phyloP scores from a whole-genome alignment of 1,284 basidiomycete species.

The Clitocybe nebularis region DNA sequence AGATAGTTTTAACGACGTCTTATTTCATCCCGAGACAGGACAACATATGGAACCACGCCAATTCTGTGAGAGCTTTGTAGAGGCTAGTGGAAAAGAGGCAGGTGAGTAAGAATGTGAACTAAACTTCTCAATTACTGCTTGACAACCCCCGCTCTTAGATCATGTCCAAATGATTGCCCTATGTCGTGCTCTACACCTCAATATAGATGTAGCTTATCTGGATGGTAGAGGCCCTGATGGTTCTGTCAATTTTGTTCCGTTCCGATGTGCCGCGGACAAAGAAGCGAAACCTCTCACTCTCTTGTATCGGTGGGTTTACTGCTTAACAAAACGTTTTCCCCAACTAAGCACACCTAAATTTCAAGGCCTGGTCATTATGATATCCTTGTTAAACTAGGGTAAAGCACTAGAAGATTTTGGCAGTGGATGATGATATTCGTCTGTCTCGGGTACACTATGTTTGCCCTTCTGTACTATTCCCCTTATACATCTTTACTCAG shows the following conservation, averaged over 20 bases:
- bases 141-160: constrained; percentile 38
- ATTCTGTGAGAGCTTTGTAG: constrained; percentile 78
- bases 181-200: constrained; percentile 62
- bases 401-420: too few species aligned
- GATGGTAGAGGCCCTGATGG: constrained; percentile 49
- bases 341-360: constrained; percentile 5
- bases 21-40: constrained; percentile 71
- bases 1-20: constrained; percentile 66
- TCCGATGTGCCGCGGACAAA: constrained; percentile 46
- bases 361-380: constrained; percentile 75
- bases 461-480: too few species aligned
- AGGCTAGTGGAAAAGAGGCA: constrained; percentile 80
- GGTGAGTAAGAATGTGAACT: constrained; percentile 34
- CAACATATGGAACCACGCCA: constrained; percentile 53
- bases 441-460: too few species aligned
- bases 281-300: constrained; percentile 51
- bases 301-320: constrained; percentile 64
- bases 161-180: constrained; percentile 84
- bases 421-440: too few species aligned
- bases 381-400: constrained; percentile 38
- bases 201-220: constrained; percentile 77
- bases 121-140: constrained; percentile 6
- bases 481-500: too few species aligned
- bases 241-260: constrained; percentile 69
- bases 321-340: background rate